These are phyloP conservation scores for Chalciporus sp. DNA, from an alignment of 1,284 basidiomycete species.

Conservation along the genomic window DNA sequence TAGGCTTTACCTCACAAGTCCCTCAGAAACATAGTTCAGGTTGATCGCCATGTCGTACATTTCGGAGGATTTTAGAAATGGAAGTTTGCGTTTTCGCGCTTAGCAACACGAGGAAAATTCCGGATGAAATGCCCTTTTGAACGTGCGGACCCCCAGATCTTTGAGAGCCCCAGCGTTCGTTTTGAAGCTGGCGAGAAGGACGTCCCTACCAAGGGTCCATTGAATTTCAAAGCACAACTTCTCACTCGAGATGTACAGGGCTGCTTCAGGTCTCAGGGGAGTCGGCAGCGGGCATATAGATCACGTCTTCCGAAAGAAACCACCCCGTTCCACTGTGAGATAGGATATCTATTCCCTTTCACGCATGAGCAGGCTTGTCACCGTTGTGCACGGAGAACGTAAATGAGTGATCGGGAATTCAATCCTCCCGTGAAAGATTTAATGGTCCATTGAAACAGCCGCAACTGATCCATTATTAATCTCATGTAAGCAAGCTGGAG, in stretches of 20 bases:
- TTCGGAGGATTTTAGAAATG: not conserved
- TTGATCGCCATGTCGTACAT: not conserved
- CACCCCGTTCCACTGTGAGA: slow-evolving; percentile 20
- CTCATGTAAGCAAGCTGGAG: not conserved
- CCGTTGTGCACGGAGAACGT: slow-evolving; percentile 5
- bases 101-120: not conserved
- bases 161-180: slow-evolving; percentile 2
- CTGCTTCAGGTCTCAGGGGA: not conserved
- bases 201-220: not conserved
- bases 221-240: not conserved
- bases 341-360: not conserved
- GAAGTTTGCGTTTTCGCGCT: not conserved
- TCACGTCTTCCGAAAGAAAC: not conserved
- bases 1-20: slow-evolving; percentile 4
- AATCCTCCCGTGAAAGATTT: slow-evolving; percentile 6
- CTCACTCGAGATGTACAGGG: not conserved
- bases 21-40: not conserved
- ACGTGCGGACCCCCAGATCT: not conserved
- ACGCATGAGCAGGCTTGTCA: not conserved
- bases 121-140: not conserved
- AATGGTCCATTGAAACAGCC: not conserved
- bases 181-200: not conserved
- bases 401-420: slow-evolving; percentile 3
- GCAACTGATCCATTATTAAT: not conserved
- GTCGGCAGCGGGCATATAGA: not conserved